Conservation (phyloP, 495 filamentous ascomycete species). For the Astrothelium subdiscretum region DNA sequence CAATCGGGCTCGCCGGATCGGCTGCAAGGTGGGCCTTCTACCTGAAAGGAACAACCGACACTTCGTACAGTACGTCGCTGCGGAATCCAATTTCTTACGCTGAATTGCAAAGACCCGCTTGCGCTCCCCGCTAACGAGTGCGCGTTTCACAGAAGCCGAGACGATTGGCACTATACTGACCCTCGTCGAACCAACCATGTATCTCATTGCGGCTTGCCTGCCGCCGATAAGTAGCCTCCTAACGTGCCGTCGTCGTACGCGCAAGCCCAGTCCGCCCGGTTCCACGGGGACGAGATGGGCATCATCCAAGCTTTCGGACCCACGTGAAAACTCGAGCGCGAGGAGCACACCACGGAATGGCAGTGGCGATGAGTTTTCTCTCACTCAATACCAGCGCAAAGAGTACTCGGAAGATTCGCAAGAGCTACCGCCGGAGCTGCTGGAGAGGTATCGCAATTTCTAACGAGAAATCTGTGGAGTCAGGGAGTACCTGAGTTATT, state of each 20-base stretch:
- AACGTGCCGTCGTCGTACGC: background rate
- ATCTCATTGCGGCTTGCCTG: background rate
- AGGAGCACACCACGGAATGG: background rate
- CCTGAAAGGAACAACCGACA: background rate
- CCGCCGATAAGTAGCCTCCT: background rate
- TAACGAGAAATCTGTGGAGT: no score
- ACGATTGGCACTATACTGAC: background rate
- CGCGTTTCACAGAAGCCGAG: background rate
- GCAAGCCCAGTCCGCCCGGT: background rate
- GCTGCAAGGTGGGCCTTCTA: background rate
- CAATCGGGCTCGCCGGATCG: background rate
- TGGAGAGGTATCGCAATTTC: background rate
- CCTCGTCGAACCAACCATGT: background rate
- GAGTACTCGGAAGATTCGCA: background rate
- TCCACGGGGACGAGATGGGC: background rate
- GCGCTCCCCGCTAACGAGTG: background rate
- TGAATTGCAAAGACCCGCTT: background rate
- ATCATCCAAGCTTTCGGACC: background rate
- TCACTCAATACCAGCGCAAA: background rate
- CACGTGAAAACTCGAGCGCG: background rate
- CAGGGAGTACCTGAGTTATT: no score
- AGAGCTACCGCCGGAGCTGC: background rate
- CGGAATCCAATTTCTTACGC: background rate
- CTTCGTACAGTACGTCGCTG: background rate
- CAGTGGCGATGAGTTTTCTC: background rate